Evolutionary conservation across 768 basidiomycete species (phyloP).

Genomic region (Tremella yokohamensis): DNA sequence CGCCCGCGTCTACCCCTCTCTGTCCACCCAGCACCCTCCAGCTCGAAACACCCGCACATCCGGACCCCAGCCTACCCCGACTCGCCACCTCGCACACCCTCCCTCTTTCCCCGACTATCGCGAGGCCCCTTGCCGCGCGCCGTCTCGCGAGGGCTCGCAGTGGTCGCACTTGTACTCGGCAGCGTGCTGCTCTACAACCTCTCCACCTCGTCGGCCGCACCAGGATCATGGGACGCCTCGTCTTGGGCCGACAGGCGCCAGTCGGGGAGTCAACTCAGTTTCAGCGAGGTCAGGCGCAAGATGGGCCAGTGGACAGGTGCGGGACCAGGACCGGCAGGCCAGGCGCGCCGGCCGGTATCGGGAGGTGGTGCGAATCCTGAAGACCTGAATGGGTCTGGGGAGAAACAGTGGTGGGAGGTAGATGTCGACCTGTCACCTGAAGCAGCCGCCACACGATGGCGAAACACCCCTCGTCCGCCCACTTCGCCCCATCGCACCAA

Average conservation of each 20-base stretch:
- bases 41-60: background rate
- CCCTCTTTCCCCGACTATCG: background rate
- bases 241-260: constrained; percentile 23
- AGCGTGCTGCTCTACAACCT: constrained; percentile 1
- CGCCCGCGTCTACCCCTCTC: too few relatives aligned
- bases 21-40: too few relatives aligned
- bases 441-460: background rate
- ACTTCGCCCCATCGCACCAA: constrained; percentile 1
- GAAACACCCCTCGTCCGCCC: constrained; percentile 1
- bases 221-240: constrained; percentile 40
- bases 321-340: background rate
- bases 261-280: constrained; percentile 1
- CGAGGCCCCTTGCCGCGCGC: background rate
- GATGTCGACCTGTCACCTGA: background rate
- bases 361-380: background rate
- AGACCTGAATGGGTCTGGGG: background rate
- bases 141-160: background rate
- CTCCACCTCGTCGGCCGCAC: constrained; percentile 5
- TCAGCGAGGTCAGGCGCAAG: constrained; percentile 16
- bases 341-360: background rate
- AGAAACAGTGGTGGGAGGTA: background rate
- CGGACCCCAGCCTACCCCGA: background rate
- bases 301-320: constrained; percentile 6
- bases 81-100: background rate
- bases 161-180: background rate